Conservation (phyloP, 2,329 filamentous ascomycete species). For the Alternaria incomplexa region DNA sequence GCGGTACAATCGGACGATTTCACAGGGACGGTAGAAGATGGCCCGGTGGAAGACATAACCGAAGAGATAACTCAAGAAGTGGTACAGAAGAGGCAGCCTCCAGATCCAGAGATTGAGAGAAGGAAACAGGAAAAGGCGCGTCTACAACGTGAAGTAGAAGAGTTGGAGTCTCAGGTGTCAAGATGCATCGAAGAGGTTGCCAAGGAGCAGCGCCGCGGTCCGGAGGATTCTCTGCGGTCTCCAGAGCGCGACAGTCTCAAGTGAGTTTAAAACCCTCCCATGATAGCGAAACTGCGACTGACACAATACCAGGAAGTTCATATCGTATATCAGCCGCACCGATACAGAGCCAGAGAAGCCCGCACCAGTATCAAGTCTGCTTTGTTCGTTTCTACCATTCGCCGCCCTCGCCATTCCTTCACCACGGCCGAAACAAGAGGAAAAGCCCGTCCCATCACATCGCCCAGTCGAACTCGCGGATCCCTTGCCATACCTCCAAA, state of each 20-base stretch:
- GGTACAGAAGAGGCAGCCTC: slow-evolving; percentile 12
- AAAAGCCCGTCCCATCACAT: slow-evolving; percentile 64
- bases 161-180: slow-evolving; percentile 42
- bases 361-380: slow-evolving; percentile 38
- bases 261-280: slow-evolving; percentile 10
- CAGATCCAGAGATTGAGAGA: slow-evolving; percentile 33
- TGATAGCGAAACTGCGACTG: not conserved
- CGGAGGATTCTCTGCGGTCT: slow-evolving; percentile 16
- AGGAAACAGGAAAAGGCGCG: slow-evolving; percentile 39
- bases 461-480: slow-evolving; percentile 68
- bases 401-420: slow-evolving; percentile 29
- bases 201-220: slow-evolving; percentile 29
- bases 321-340: slow-evolving; percentile 26
- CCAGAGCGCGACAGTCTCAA: slow-evolving; percentile 33
- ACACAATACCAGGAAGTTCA: slow-evolving; percentile 29
- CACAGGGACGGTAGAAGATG: slow-evolving; percentile 15
- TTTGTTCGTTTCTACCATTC: slow-evolving; percentile 52
- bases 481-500: slow-evolving; percentile 71
- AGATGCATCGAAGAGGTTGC: slow-evolving; percentile 35
- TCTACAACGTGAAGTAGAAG: slow-evolving; percentile 35
- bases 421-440: slow-evolving; percentile 30
- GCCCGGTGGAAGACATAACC: not conserved
- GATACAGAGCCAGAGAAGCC: slow-evolving; percentile 25
- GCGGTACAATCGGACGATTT: slow-evolving; percentile 19
- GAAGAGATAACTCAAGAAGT: not conserved